Evolutionary conservation across 139 green algal species (phyloP).

Genomic region (Chlamydomonas schloesseri): DNA sequence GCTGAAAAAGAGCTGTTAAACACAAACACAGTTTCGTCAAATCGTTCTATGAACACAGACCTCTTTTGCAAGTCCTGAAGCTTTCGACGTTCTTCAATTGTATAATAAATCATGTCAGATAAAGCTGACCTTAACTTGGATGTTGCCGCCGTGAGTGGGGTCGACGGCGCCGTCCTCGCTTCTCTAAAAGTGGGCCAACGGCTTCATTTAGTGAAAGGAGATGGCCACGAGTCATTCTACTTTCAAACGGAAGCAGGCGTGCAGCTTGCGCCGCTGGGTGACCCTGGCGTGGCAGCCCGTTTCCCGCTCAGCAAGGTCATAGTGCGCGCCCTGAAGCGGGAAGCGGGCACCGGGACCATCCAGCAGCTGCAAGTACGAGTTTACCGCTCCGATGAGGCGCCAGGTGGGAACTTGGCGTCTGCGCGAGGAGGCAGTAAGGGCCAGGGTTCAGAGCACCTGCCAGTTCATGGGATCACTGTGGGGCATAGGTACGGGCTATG

Average conservation of each 20-base stretch:
- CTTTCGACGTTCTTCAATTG: background rate
- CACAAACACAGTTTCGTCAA: background rate
- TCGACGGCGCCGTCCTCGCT: background rate
- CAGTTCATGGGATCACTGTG: too few relatives aligned
- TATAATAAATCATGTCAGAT: slow-evolving; percentile 1
- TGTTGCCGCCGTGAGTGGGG: background rate
- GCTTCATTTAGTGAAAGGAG: background rate
- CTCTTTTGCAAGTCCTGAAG: background rate
- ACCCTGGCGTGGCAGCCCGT: background rate
- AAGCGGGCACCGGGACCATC: background rate
- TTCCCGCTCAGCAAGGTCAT: slow-evolving; percentile 8
- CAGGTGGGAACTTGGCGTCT: background rate
- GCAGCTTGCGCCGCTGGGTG: background rate
- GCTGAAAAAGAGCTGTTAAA: too few relatives aligned
- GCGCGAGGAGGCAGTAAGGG: too few relatives aligned
- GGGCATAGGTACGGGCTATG: too few relatives aligned
- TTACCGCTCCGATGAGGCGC: background rate
- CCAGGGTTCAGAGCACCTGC: too few relatives aligned
- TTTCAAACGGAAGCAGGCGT: slow-evolving; percentile 13
- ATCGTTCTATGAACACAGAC: background rate
- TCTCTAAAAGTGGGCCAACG: slow-evolving; percentile 14
- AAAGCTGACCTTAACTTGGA: slow-evolving; percentile 1
- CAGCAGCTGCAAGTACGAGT: slow-evolving; percentile 14
- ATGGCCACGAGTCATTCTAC: background rate
- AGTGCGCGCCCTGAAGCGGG: slow-evolving; percentile 21